Conservation (phyloP, 1,284 basidiomycete genomes). For the Pseudozyma hubeiensis region DNA sequence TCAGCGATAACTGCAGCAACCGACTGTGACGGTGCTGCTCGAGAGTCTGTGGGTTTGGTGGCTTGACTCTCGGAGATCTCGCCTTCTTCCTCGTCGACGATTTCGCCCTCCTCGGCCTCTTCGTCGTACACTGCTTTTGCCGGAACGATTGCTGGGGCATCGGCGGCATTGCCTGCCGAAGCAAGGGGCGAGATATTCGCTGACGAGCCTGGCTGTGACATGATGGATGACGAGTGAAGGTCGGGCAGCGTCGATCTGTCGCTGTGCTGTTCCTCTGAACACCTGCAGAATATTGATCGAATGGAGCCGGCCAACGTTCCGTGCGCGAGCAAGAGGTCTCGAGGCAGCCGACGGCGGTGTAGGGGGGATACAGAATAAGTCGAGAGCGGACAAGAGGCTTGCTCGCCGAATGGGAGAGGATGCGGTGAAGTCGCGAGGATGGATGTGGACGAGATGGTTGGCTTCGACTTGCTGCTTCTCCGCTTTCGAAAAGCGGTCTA, state of each 20-base stretch:
- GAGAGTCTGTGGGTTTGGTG: background rate
- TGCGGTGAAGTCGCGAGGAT: too few species aligned
- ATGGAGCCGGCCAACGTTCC: too few species aligned
- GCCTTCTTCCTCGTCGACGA: constrained; percentile 48
- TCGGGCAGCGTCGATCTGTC: background rate
- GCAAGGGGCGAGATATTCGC: constrained; percentile 3
- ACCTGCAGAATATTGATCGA: background rate
- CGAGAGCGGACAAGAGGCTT: too few species aligned
- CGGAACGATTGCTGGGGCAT: constrained; percentile 7
- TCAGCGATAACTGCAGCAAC: constrained; percentile 1
- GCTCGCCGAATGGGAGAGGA: too few species aligned
- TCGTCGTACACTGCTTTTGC: constrained; percentile 23
- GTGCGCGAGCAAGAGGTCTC: too few species aligned
- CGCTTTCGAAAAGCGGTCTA: constrained; percentile 10
- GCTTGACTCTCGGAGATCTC: constrained; percentile 32
- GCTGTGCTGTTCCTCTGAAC: too few species aligned
- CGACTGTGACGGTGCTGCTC: constrained; percentile 7
- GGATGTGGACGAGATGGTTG: too few species aligned
- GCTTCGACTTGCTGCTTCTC: constrained; percentile 10
- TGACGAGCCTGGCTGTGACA: constrained; percentile 30
- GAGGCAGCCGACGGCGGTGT: too few species aligned
- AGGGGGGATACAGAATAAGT: too few species aligned
- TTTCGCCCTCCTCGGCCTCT: constrained; percentile 51
- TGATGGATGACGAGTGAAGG: background rate
- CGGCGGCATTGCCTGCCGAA: constrained; percentile 2